These are phyloP conservation scores for Westerdykella aurantiaca DNA, from an alignment of 2,329 filamentous ascomycete species.

Conservation along the genomic window DNA sequence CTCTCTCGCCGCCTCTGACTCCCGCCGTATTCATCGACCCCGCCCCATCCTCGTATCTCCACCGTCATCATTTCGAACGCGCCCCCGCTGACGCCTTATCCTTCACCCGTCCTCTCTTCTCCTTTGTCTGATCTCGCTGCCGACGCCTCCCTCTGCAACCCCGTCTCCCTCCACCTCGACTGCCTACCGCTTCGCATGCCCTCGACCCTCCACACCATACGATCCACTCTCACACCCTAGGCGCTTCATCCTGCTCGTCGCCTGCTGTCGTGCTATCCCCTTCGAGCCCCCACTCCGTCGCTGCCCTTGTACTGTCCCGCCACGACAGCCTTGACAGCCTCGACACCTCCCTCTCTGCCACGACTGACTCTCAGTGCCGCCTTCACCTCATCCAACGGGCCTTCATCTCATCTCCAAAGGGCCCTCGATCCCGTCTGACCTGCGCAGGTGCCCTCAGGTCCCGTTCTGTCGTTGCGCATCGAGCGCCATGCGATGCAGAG, in stretches of 20 bases:
- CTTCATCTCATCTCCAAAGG: background rate
- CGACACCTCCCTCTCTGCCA: no score
- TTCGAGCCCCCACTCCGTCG: background rate
- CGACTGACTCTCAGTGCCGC: background rate
- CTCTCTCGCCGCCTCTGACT: background rate
- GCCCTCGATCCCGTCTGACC: background rate
- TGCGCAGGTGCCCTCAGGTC: background rate
- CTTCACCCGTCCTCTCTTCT: background rate
- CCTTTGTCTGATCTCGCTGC: background rate
- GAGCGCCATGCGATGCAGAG: conserved; percentile 40
- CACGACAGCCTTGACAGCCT: background rate
- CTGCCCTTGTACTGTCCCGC: background rate
- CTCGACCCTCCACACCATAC: background rate
- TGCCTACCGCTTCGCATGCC: background rate
- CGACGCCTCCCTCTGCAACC: background rate
- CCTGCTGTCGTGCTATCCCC: background rate
- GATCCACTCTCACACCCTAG: background rate
- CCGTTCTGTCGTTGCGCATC: conserved; percentile 18
- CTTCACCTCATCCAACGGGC: background rate
- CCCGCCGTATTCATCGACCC: background rate
- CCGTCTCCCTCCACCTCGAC: background rate
- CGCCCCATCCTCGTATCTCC: background rate
- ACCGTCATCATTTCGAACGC: conserved; percentile 2
- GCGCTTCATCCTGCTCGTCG: background rate
- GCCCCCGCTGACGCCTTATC: background rate